These are phyloP conservation scores for Saccharomyces hybrid DNA, from an alignment of 1,139 yeast species.

Conservation along the genomic window DNA sequence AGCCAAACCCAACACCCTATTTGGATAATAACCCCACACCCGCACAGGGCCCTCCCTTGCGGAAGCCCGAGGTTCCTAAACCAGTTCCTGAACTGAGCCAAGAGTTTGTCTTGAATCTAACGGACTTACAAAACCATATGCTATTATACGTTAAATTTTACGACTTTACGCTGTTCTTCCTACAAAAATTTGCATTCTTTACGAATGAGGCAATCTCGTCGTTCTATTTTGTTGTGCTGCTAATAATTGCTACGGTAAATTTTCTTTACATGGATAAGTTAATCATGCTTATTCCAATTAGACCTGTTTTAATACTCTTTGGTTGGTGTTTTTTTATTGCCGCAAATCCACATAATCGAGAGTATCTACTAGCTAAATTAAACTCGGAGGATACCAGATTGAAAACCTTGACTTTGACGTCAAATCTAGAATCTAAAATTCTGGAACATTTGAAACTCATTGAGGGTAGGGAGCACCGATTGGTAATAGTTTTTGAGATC, in stretches of 20 bases:
- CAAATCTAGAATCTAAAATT: conserved; percentile 38
- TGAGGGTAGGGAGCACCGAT: conserved; percentile 33
- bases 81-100: conserved; percentile 76
- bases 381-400: conserved; percentile 57
- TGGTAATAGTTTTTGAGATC: conserved; percentile 64
- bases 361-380: conserved; percentile 38
- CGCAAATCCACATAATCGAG: conserved; percentile 50
- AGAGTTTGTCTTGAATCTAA: conserved; percentile 69
- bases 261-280: conserved; percentile 32
- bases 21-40: conserved; percentile 46
- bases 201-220: conserved; percentile 58
- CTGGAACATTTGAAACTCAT: conserved; percentile 32
- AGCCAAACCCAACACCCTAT: conserved; percentile 28
- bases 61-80: conserved; percentile 46
- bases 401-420: conserved; percentile 39
- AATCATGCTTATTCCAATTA: conserved; percentile 34
- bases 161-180: conserved; percentile 46
- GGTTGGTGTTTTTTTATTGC: conserved; percentile 48
- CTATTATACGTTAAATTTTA: conserved; percentile 55
- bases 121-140: conserved; percentile 83
- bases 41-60: conserved; percentile 46
- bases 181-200: conserved; percentile 57
- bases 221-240: conserved; percentile 39
- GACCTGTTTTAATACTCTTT: conserved; percentile 33
- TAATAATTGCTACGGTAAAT: conserved; percentile 32